A percentile compares a stretch with the other conserved stretches of the same genome.
phyloP scores from a whole-genome alignment of 371 early-diverging fungal species.

The Lichtheimia hyalospora region DNA sequence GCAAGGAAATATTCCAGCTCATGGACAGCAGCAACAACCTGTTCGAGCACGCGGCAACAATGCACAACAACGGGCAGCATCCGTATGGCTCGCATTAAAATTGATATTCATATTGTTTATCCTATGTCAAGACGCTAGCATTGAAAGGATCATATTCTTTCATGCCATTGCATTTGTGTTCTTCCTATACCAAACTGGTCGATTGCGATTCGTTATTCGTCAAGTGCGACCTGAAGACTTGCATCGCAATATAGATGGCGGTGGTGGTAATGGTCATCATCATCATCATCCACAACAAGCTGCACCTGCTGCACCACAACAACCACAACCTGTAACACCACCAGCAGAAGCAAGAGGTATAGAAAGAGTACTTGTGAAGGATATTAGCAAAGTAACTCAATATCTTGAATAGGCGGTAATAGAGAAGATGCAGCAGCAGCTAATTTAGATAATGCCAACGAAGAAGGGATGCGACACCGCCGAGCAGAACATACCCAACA shows the following conservation, averaged over 20 bases:
- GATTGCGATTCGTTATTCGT: conserved; percentile 38
- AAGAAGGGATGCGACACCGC: not conserved
- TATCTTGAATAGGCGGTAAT: too few relatives aligned
- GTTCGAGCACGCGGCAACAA: conserved; percentile 7
- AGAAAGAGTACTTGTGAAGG: not conserved
- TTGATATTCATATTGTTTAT: conserved; percentile 37
- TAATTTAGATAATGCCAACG: not conserved
- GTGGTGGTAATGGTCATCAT: too few relatives aligned
- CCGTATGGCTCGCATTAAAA: conserved; percentile 44
- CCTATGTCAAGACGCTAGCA: conserved; percentile 42
- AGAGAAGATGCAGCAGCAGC: too few relatives aligned
- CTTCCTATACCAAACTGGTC: conserved; percentile 46
- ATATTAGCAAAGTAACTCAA: too few relatives aligned
- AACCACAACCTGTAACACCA: not conserved
- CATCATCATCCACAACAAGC: conserved; percentile 5
- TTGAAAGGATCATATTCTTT: conserved; percentile 38
- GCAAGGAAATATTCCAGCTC: not conserved
- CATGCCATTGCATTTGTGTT: conserved; percentile 36
- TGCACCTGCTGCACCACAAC: conserved; percentile 1
- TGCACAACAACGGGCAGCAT: conserved; percentile 22
- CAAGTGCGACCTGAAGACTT: conserved; percentile 30
- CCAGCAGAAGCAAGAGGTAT: conserved; percentile 4
- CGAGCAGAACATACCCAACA: not conserved
- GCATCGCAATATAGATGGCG: not conserved
- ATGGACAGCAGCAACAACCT: conserved; percentile 6